phyloP scores from a whole-genome alignment of 768 basidiomycete species.

The Daedaleopsis nitida region DNA sequence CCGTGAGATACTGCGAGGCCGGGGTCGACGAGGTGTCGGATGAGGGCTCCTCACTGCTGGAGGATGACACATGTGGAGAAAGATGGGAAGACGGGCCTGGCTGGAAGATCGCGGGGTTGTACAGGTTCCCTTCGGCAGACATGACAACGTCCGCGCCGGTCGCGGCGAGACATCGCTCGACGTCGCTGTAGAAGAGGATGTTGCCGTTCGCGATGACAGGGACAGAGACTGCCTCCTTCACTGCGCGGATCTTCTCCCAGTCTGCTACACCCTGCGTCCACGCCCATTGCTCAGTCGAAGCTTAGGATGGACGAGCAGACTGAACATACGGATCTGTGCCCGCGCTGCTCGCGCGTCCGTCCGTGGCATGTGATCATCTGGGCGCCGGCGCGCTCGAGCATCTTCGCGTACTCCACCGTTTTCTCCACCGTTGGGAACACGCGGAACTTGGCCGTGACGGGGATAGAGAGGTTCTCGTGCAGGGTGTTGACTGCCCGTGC shows the following conservation, averaged over 20 bases:
- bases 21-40: constrained; percentile 15
- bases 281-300: background rate
- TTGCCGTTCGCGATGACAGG: constrained; percentile 99
- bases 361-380: constrained; percentile 96
- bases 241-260: constrained; percentile 87
- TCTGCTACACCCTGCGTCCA: constrained; percentile 73
- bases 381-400: constrained; percentile 94
- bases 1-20: constrained; percentile 36
- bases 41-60: background rate
- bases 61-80: constrained; percentile 5
- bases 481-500: constrained; percentile 72
- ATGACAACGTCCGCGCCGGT: constrained; percentile 94
- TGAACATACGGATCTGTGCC: constrained; percentile 63
- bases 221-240: constrained; percentile 86
- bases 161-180: constrained; percentile 71
- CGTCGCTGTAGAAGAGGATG: constrained; percentile 84
- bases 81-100: constrained; percentile 17
- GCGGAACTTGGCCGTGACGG: constrained; percentile 96
- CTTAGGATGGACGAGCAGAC: constrained; percentile 25
- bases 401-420: constrained; percentile 92
- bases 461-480: constrained; percentile 82
- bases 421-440: constrained; percentile 84
- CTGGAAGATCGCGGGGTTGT: constrained; percentile 86
- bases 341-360: constrained; percentile 87
- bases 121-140: constrained; percentile 93